Evolutionary conservation across 257 asterid species (phyloP), one percentile per base, ranked within the genome.

Genomic region (Thymus quinquecostatus): DNA sequence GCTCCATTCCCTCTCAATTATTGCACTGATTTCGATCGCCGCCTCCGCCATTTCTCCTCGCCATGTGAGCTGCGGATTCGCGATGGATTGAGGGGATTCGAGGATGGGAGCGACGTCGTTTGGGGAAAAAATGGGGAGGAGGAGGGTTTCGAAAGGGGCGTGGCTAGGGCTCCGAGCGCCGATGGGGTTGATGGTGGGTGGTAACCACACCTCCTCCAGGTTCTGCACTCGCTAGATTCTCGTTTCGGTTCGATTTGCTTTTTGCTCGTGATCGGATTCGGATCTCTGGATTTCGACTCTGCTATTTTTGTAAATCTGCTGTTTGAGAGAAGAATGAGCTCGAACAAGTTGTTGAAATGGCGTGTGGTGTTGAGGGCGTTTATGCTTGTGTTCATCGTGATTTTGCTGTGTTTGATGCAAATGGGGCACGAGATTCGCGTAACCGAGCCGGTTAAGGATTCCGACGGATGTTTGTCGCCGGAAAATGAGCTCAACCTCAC

Each of bases 181-280:
- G 3, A 84, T 83, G 79, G 89, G 75, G 77, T 88, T 92, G 83
- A 81, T 92, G 76, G 88, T 92, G 96, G 98, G 98, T 89, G 98
- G 96, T 68, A 92, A 92, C 71, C 96, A 92, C 92, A 92, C 98
- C 70, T 88, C 98, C 1, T 92, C 94, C 94, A 92, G 98, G 91
- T 92, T 92, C 81, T 89, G 96, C 74, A 82, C 98, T 80, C 98
- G 98, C 84, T 92, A 89, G 80, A 62, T 64, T 64, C 38, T 48
- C 13, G 0, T 28, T 45, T 50, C 48, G 5, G 41, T 80, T 76
- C 79, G 73, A 77, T 82, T 34, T 13, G 1, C 1, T 14, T 66
- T 72, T 49, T 49, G 64, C 60, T 34, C 8, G n/a, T 29, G 48
- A 34, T 74, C 73, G 8, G 41, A 38, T 38, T 50, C 74, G 41